Base-by-base conservation (phyloP, 2,329 filamentous ascomycete species). In the Xylaria sp. region DNA sequence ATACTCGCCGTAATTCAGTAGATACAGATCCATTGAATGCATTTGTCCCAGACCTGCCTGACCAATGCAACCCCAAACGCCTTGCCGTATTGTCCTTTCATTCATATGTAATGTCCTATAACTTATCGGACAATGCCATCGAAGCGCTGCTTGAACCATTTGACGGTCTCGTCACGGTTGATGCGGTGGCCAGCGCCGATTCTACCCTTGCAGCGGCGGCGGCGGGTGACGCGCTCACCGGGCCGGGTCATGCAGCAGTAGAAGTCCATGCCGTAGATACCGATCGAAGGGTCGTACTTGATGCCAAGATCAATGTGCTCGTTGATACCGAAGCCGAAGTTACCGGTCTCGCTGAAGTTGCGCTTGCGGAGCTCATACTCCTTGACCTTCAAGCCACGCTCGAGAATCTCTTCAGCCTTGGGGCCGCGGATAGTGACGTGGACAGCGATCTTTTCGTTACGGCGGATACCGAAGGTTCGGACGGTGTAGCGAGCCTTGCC, bases 351-450 rank as follows among this genome's bases (percentile, higher is more conserved):
- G 79, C 90, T 94, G 91, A 99, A 99, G 92, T 99, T 99, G 84
- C 91, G 90, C 89, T 95, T 97, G 85, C 92, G 91, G 77, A 99
- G 87, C 84, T 99, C 95, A 87, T 99, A 99, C 86, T 99, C 95
- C 93, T 99, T 99, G 89, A 99, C 95, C 90, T 99, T 99, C 81
- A 99, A 91, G 81, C 95, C 95, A 88, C 95, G 94, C 92, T 99
- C 95, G 79, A 99, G 90, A 78, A 99, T 99, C 85, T 99, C 95
- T 89, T 99, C 95, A 69, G 95, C 95, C 90, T 87, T 97, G 83
- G 95, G 93, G 79, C 95, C 95, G 81, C 95, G 95, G 85, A 99
- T 93, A 79, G 95, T 99, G 79, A 99, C 95, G 87, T 99, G 95
- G 74, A 99, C 95, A 73, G 95, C 86, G 79, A 99, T 99, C 91